phyloP scores from a whole-genome alignment of 2,329 filamentous ascomycete genomes.

The Exophiala sp. region DNA sequence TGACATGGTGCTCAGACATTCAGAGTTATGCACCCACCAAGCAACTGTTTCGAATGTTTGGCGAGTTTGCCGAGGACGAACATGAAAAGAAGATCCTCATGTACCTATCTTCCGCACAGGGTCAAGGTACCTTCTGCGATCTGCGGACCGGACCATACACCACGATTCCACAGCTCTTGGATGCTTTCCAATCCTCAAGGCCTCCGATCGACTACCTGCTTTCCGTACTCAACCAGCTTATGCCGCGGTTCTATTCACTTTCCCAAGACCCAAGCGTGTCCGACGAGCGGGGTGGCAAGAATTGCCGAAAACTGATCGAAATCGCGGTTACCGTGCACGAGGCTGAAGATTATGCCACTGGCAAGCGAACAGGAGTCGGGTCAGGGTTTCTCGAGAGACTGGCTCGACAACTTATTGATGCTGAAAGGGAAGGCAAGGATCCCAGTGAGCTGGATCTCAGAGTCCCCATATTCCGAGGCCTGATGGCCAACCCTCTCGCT shows the following conservation, averaged over 20 bases:
- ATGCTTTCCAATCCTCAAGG: constrained; percentile 87
- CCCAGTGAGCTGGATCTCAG: constrained; percentile 60
- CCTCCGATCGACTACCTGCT: constrained; percentile 81
- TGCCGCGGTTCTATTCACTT: constrained; percentile 98
- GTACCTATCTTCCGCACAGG: constrained; percentile 84
- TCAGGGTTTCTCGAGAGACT: constrained; percentile 91
- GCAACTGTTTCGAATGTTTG: constrained; percentile 75
- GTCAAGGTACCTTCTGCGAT: constrained; percentile 89
- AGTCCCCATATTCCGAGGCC: constrained; percentile 94
- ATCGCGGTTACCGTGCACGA: constrained; percentile 97
- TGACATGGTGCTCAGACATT: constrained; percentile 93
- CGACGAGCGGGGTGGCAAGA: constrained; percentile 64
- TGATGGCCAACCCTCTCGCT: constrained; percentile 95
- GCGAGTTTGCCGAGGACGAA: constrained; percentile 73
- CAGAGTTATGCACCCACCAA: constrained; percentile 92
- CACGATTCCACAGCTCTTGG: constrained; percentile 77
- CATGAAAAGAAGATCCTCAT: constrained; percentile 85
- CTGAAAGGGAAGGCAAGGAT: constrained; percentile 58
- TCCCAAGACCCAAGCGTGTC: constrained; percentile 91
- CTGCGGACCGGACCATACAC: constrained; percentile 85
- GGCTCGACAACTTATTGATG: constrained; percentile 67
- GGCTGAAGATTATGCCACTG: constrained; percentile 70
- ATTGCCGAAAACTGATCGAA: constrained; percentile 81
- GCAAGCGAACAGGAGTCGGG: constrained; percentile 75
- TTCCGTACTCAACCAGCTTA: constrained; percentile 76